Evolutionary conservation across 2,329 filamentous ascomycete genomes (phyloP).

Genomic region (Scedosporium apiospermum): DNA sequence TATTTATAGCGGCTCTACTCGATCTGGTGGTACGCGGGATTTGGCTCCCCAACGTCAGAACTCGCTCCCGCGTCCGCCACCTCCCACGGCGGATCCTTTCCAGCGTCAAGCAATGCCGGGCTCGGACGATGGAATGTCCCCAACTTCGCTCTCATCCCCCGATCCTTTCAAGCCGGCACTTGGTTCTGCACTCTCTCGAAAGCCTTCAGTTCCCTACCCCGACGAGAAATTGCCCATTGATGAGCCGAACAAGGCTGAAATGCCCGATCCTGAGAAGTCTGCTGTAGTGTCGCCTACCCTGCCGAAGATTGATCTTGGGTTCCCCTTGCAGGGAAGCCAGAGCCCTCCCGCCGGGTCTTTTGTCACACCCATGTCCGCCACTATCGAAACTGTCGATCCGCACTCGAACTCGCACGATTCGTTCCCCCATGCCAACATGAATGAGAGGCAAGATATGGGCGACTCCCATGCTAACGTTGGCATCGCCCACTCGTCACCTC

Average conservation of each 20-base stretch:
- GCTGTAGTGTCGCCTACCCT: slow-evolving; percentile 15
- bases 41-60: slow-evolving; percentile 29
- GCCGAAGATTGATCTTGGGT: slow-evolving; percentile 12
- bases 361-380: slow-evolving; percentile 1
- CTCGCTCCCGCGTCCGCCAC: slow-evolving; percentile 18
- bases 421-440: neutral
- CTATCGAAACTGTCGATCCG: slow-evolving; percentile 1
- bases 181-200: neutral
- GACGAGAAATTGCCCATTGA: slow-evolving; percentile 18
- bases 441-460: neutral
- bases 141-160: neutral
- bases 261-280: slow-evolving; percentile 28
- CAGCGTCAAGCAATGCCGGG: neutral
- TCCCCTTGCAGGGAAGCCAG: neutral
- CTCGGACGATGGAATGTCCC: slow-evolving; percentile 6
- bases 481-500: neutral
- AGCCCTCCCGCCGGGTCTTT: neutral
- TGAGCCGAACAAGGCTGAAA: slow-evolving; percentile 14
- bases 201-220: slow-evolving; percentile 17
- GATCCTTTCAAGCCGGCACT: slow-evolving; percentile 1
- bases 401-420: neutral
- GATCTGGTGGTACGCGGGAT: slow-evolving; percentile 14
- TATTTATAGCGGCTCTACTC: slow-evolving; percentile 32
- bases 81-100: slow-evolving; percentile 8
- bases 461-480: neutral